These are phyloP conservation scores for Epichloe glyceriae DNA, from an alignment of 2,329 filamentous ascomycete genomes.

Conservation along the genomic window DNA sequence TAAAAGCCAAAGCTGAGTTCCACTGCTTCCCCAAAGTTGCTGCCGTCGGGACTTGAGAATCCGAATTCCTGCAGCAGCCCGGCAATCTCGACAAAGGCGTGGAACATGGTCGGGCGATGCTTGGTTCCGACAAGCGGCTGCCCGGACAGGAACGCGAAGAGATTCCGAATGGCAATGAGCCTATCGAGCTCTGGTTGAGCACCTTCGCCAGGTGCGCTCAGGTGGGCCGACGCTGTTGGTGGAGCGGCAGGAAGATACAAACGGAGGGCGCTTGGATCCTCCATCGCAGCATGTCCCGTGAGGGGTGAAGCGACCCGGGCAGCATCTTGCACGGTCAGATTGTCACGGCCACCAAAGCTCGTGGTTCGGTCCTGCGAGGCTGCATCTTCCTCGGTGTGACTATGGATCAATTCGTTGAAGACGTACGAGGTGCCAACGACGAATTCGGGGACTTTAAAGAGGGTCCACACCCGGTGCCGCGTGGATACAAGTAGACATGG, in stretches of 20 bases:
- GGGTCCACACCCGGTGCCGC: slow-evolving; percentile 34
- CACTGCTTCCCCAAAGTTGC: slow-evolving; percentile 46
- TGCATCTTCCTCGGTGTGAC: slow-evolving; percentile 22
- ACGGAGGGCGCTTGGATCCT: slow-evolving; percentile 27
- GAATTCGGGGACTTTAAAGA: slow-evolving; percentile 46
- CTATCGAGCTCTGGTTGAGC: slow-evolving; percentile 34
- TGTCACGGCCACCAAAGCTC: slow-evolving; percentile 35
- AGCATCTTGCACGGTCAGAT: slow-evolving; percentile 37
- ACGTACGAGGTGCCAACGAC: slow-evolving; percentile 40
- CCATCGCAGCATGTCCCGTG: slow-evolving; percentile 23
- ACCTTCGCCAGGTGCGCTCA: slow-evolving; percentile 19
- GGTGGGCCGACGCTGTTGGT: slow-evolving; percentile 22
- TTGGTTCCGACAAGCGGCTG: slow-evolving; percentile 50
- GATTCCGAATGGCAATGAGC: slow-evolving; percentile 46
- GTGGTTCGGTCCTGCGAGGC: slow-evolving; percentile 4
- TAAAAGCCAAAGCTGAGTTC: slow-evolving; percentile 59
- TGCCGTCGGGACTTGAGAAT: slow-evolving; percentile 42
- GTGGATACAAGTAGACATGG: slow-evolving; percentile 43
- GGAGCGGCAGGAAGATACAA: slow-evolving; percentile 40
- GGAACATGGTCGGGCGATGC: slow-evolving; percentile 36
- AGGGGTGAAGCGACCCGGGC: slow-evolving; percentile 25
- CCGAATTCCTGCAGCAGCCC: slow-evolving; percentile 42
- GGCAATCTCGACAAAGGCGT: slow-evolving; percentile 41
- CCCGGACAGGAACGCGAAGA: slow-evolving; percentile 53
- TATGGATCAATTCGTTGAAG: slow-evolving; percentile 38